Conservation (phyloP, 2,329 filamentous ascomycete species). For the Alternaria arbusti region DNA sequence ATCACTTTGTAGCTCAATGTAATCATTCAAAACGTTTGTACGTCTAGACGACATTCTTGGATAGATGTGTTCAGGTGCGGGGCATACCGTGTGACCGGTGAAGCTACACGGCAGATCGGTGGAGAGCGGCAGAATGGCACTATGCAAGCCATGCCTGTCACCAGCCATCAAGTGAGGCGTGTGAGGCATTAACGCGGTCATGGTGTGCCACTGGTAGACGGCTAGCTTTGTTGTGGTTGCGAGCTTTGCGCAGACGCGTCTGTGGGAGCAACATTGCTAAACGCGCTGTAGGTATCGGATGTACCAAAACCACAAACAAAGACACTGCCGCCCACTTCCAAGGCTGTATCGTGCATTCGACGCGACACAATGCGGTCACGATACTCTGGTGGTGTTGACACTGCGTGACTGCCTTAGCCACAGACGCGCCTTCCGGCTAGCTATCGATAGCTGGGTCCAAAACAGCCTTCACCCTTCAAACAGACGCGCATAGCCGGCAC, state of each 20-base stretch:
- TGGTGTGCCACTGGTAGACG: constrained; percentile 18
- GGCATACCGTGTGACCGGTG: constrained; percentile 13
- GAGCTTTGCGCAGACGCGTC: neutral
- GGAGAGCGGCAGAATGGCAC: constrained; percentile 14
- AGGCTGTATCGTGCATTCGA: neutral
- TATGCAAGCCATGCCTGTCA: constrained; percentile 28
- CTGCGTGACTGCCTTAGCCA: constrained; percentile 10
- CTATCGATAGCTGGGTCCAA: constrained; percentile 29
- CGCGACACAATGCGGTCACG: constrained; percentile 11
- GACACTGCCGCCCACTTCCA: neutral
- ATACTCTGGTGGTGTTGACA: constrained; percentile 29
- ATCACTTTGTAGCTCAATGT: constrained; percentile 15
- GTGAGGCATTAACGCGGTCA: constrained; percentile 37
- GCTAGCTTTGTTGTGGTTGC: neutral
- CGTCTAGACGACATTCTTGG: neutral
- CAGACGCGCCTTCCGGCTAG: constrained; percentile 24
- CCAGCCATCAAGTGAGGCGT: neutral
- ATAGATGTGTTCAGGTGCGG: constrained; percentile 1
- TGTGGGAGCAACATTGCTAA: neutral
- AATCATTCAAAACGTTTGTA: neutral
- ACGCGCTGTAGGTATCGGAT: neutral
- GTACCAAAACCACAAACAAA: neutral
- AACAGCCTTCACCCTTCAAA: constrained; percentile 25
- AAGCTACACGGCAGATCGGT: neutral
- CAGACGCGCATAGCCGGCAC: constrained; percentile 26